Percentiles rank a stretch among this genome's conserved stretches.
These are phyloP conservation scores for Pisolithus tinctorius DNA, from an alignment of 768 basidiomycete species.

Conservation along the genomic window DNA sequence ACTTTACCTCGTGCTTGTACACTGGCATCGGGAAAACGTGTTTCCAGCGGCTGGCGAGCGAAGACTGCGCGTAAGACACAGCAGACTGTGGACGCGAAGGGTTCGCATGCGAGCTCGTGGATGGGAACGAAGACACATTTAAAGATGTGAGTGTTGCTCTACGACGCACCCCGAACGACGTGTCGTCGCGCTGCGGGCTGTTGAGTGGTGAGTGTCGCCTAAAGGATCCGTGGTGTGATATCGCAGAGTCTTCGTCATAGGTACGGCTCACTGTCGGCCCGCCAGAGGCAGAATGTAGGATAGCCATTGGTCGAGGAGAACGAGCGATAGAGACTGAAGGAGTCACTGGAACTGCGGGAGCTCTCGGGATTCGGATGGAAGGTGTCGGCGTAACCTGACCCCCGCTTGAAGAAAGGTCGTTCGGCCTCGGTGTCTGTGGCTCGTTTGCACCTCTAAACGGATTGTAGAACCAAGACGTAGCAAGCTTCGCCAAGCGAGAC, in stretches of 20 bases:
- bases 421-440: slow-evolving; percentile 47
- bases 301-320: slow-evolving; percentile 38
- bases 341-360: slow-evolving; percentile 22
- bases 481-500: slow-evolving; percentile 48
- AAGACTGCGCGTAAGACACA: slow-evolving; percentile 57
- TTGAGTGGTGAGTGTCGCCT: slow-evolving; percentile 56
- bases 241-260: slow-evolving; percentile 51
- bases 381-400: slow-evolving; percentile 18
- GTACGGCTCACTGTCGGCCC: slow-evolving; percentile 45
- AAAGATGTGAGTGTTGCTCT: slow-evolving; percentile 34
- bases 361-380: slow-evolving; percentile 24
- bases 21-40: slow-evolving; percentile 70
- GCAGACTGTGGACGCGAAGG: slow-evolving; percentile 58
- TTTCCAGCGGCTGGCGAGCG: slow-evolving; percentile 86
- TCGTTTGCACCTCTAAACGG: slow-evolving; percentile 65
- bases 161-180: slow-evolving; percentile 46
- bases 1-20: slow-evolving; percentile 85
- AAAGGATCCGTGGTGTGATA: slow-evolving; percentile 41
- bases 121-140: slow-evolving; percentile 38
- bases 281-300: slow-evolving; percentile 30
- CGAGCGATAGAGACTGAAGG: slow-evolving; percentile 27
- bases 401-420: slow-evolving; percentile 42
- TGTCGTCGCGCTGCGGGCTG: slow-evolving; percentile 68
- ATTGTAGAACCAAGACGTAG: slow-evolving; percentile 76
- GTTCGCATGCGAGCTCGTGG: slow-evolving; percentile 42